Evolutionary conservation across 148 eudicot genomes (phyloP).

Genomic region (Suaeda aralocaspica): DNA sequence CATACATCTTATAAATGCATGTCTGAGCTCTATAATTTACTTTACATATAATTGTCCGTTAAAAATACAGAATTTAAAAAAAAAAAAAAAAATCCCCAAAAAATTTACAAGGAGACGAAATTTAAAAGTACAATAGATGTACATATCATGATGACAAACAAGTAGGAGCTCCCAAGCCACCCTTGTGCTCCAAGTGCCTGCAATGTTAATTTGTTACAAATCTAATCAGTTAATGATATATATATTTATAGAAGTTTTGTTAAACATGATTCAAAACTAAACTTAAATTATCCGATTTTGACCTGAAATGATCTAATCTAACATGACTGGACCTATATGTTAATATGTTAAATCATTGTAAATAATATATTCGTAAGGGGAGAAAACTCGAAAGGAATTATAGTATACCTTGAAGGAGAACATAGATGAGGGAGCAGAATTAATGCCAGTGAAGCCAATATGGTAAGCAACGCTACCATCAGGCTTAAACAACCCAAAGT

Average conservation of each 20-base stretch:
- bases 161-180: slow-evolving; percentile 28
- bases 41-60: background rate
- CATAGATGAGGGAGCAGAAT: slow-evolving; percentile 40
- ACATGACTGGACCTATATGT: no score
- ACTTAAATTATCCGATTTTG: no score
- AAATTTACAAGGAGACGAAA: slow-evolving; percentile 18
- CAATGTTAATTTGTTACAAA: no score
- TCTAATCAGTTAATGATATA: no score
- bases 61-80: background rate
- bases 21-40: slow-evolving; percentile 1
- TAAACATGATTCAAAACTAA: no score
- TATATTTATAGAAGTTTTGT: no score
- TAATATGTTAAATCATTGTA: no score
- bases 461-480: slow-evolving; percentile 76
- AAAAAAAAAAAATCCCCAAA: background rate
- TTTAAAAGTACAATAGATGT: slow-evolving; percentile 24
- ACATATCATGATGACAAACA: slow-evolving; percentile 27
- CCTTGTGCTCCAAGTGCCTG: slow-evolving; percentile 16
- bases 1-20: background rate
- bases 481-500: slow-evolving; percentile 76
- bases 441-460: slow-evolving; percentile 72
- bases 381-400: no score
- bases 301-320: no score
- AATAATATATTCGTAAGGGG: no score
- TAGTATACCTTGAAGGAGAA: slow-evolving; percentile 32